Evolutionary conservation across 106 monocot species (phyloP).

Genomic region (Apostasia shenzhenica): DNA sequence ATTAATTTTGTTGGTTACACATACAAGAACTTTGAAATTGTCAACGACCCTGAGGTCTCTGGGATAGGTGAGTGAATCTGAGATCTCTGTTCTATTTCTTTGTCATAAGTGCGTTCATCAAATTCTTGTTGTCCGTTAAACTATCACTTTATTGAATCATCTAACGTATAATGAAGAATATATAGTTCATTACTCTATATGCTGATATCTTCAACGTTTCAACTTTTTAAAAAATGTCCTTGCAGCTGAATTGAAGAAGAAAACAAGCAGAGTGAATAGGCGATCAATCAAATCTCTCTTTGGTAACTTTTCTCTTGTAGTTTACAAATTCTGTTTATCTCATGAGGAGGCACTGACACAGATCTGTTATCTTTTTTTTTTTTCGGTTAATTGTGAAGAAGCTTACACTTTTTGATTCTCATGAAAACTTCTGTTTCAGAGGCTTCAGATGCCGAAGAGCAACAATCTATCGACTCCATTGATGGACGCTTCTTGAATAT

Average conservation of each 20-base stretch:
- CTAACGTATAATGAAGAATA: too few species aligned
- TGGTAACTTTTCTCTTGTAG: slow-evolving; percentile 9
- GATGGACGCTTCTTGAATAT: slow-evolving; percentile 2
- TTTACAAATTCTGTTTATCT: too few species aligned
- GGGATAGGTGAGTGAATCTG: slow-evolving; percentile 5
- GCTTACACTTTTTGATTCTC: too few species aligned
- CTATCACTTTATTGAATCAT: too few species aligned
- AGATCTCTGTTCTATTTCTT: background rate
- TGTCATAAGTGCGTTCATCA: background rate
- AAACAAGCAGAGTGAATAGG: slow-evolving; percentile 3
- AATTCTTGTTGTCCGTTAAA: too few species aligned
- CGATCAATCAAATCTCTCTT: slow-evolving; percentile 21
- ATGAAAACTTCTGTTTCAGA: slow-evolving; percentile 4
- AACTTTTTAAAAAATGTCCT: background rate
- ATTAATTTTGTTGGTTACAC: slow-evolving; percentile 20
- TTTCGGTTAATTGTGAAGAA: too few species aligned
- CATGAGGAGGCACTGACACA: too few species aligned
- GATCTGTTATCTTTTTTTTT: too few species aligned
- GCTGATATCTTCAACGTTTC: background rate
- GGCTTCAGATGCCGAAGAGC: slow-evolving; percentile 14
- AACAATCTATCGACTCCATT: slow-evolving; percentile 8
- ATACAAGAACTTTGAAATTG: slow-evolving; percentile 22
- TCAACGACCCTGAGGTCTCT: slow-evolving; percentile 16
- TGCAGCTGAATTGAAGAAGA: slow-evolving; percentile 26
- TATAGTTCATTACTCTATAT: too few species aligned